These are phyloP conservation scores for Emmonsia crescens DNA, from an alignment of 2,329 filamentous ascomycete species.

Conservation along the genomic window DNA sequence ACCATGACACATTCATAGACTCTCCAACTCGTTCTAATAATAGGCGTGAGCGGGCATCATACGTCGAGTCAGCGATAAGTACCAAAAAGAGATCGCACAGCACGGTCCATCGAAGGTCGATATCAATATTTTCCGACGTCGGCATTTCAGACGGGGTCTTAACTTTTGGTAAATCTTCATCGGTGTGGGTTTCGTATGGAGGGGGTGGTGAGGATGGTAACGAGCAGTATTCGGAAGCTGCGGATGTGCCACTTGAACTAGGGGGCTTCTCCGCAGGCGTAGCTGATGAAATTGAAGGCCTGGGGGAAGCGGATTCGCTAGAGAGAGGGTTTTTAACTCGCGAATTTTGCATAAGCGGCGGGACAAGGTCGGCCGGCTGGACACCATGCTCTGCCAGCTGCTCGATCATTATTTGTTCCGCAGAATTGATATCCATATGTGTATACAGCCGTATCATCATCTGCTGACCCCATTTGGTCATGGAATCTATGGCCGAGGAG, in stretches of 20 bases:
- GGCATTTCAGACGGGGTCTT: slow-evolving; percentile 74
- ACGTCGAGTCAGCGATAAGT: slow-evolving; percentile 89
- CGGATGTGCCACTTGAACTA: slow-evolving; percentile 21
- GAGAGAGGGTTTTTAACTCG: slow-evolving; percentile 88
- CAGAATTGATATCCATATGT: slow-evolving; percentile 88
- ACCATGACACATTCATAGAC: slow-evolving; percentile 71
- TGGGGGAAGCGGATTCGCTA: slow-evolving; percentile 29
- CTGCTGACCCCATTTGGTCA: slow-evolving; percentile 95
- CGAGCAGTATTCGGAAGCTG: slow-evolving; percentile 21
- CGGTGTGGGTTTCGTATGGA: slow-evolving; percentile 49
- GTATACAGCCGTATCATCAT: slow-evolving; percentile 92
- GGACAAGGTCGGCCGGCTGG: slow-evolving; percentile 68
- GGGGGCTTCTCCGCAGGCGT: slow-evolving; percentile 17
- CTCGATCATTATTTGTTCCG: slow-evolving; percentile 97
- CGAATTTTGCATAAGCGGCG: slow-evolving; percentile 80
- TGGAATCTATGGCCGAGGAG: slow-evolving; percentile 59
- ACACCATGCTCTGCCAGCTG: slow-evolving; percentile 90
- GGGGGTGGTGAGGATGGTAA: slow-evolving; percentile 44
- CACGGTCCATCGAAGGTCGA: slow-evolving; percentile 93
- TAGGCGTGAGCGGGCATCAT: slow-evolving; percentile 77
- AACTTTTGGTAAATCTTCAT: slow-evolving; percentile 65
- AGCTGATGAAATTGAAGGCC: slow-evolving; percentile 28
- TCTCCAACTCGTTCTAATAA: slow-evolving; percentile 74
- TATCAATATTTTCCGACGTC: slow-evolving; percentile 73
- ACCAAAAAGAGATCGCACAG: slow-evolving; percentile 92